Evolutionary conservation across 306 rosid genomes (phyloP).

Genomic region (Carpinus viminea): DNA sequence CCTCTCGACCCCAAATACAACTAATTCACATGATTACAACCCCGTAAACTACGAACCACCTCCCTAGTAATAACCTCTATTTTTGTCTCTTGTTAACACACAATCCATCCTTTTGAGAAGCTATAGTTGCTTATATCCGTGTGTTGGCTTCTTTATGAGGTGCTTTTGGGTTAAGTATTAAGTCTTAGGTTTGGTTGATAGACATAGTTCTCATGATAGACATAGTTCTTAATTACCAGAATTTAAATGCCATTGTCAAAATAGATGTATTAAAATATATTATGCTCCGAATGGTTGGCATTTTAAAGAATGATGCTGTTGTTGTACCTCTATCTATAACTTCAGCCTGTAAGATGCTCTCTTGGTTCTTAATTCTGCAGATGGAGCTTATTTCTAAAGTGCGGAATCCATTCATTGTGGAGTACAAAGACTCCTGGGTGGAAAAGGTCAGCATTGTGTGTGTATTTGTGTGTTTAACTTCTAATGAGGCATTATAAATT

Average conservation of each 20-base stretch:
- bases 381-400: conserved; percentile 65
- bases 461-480: not conserved
- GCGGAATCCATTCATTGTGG: conserved; percentile 63
- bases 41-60: no score
- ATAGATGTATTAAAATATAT: not conserved
- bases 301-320: not conserved
- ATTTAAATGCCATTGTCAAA: not conserved
- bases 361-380: conserved; percentile 33
- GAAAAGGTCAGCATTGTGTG: conserved; percentile 41
- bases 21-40: no score
- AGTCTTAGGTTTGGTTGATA: not conserved
- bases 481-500: not conserved
- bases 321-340: not conserved
- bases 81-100: no score
- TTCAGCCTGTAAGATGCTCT: conserved; percentile 4
- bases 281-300: conserved; percentile 1
- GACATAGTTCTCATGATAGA: no score
- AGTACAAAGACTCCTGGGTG: conserved; percentile 68
- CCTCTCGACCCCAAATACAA: no score
- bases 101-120: not conserved
- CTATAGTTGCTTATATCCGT: not conserved
- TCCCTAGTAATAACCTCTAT: no score
- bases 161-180: not conserved
- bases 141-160: not conserved
- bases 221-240: not conserved